These are phyloP conservation scores for Coemansia furcata DNA, from an alignment of 192 early-diverging fungal genomes.

Conservation along the genomic window DNA sequence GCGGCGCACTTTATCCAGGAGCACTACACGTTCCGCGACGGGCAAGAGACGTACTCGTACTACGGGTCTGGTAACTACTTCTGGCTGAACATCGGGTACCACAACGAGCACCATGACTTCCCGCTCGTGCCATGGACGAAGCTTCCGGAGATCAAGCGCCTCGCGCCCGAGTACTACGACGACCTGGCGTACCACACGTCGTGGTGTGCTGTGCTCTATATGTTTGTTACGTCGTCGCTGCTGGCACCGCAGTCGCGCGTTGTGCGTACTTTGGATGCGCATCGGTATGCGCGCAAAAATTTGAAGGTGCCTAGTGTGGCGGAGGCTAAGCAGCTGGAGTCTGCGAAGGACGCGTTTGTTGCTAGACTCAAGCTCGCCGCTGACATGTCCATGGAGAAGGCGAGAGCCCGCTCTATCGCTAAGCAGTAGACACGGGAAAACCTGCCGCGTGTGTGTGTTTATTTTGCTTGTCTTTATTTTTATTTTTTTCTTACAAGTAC, in stretches of 20 bases:
- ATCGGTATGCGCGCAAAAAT: conserved; percentile 70
- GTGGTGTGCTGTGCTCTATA: conserved; percentile 80
- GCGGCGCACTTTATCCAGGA: conserved; percentile 97
- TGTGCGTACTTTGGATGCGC: conserved; percentile 66
- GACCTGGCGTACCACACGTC: conserved; percentile 77
- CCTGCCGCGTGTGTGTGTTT: conserved; percentile 2
- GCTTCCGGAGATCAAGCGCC: conserved; percentile 72
- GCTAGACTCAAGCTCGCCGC: conserved; percentile 39
- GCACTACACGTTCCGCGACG: conserved; percentile 92
- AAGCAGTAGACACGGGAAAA: background rate
- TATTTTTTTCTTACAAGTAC: background rate
- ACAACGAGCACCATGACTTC: conserved; percentile 99
- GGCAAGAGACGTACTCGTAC: conserved; percentile 97
- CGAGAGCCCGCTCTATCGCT: conserved; percentile 27
- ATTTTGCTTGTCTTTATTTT: background rate
- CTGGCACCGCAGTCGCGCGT: conserved; percentile 84
- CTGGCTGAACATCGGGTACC: conserved; percentile 94
- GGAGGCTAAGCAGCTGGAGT: conserved; percentile 19
- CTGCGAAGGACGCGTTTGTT: conserved; percentile 39
- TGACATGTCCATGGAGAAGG: conserved; percentile 49
- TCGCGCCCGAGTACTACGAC: conserved; percentile 92
- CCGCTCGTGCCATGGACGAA: conserved; percentile 81
- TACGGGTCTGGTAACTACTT: conserved; percentile 85
- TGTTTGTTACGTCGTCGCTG: conserved; percentile 73
- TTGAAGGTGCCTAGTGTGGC: conserved; percentile 44